A percentile compares a stretch with the other conserved stretches of the same genome.
phyloP scores from a whole-genome alignment of 176 grass and related monocot genomes.

The Zea luxurians region DNA sequence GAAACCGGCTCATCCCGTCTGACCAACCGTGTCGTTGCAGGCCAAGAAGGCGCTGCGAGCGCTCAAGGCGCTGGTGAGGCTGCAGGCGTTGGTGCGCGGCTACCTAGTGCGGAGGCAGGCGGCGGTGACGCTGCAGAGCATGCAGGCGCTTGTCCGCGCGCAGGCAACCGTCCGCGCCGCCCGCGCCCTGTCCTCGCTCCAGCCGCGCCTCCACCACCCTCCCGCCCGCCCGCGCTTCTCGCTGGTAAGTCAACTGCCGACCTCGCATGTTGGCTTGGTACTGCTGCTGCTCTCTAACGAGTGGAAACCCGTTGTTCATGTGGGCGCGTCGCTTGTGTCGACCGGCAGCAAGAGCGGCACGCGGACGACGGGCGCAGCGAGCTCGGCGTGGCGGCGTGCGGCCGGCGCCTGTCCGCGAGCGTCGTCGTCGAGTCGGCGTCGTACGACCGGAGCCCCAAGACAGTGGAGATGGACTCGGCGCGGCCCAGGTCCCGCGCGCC shows the following conservation, averaged over 20 bases:
- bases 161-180: constrained; percentile 75
- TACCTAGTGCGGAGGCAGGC: constrained; percentile 84
- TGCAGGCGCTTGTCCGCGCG: constrained; percentile 87
- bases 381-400: constrained; percentile 55
- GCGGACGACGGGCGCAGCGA: constrained; percentile 74
- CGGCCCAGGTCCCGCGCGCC: constrained; percentile 66
- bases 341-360: constrained; percentile 71
- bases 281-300: not conserved
- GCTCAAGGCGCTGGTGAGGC: constrained; percentile 86
- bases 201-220: constrained; percentile 33
- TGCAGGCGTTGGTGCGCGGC: constrained; percentile 86
- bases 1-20: not conserved
- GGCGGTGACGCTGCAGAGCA: constrained; percentile 73
- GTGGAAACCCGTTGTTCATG: not conserved
- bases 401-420: constrained; percentile 71
- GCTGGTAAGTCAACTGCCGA: constrained; percentile 44
- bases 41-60: constrained; percentile 88
- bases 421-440: constrained; percentile 54
- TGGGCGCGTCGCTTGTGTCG: not conserved
- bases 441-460: constrained; percentile 84
- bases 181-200: constrained; percentile 42
- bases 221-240: constrained; percentile 58
- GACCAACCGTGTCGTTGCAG: constrained; percentile 23
- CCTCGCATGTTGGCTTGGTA: not conserved
- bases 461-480: constrained; percentile 86